Base-by-base conservation (phyloP, 345 rosid species). In the Excoecaria cochinchinensis region DNA sequence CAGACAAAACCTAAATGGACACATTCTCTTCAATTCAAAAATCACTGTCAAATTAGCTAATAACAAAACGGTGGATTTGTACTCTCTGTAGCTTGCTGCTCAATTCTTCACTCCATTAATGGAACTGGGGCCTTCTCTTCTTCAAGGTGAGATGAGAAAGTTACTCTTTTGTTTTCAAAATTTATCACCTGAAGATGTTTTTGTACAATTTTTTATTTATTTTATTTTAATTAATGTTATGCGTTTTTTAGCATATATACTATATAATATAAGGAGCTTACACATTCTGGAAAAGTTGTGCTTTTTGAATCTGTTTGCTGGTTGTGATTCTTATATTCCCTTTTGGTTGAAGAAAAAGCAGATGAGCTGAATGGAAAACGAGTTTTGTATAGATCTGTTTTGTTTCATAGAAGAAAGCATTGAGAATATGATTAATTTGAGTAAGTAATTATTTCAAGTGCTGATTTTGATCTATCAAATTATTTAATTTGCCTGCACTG, bases 1-100 rank as follows among this genome's bases (percentile, higher is more conserved):
- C 48, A 31, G 59, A 61, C 53, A 31, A 77, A 64, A 57, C 66
- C 79, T 70, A 38, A 61, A 51, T n/a, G 17, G 39, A 10, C 24
- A 4, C n/a, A 16, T 16, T 42, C 40, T 50, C 61, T 61, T 53
- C 51, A 24, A 16, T 39, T 58, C 24, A 48, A 44, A 44, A 65
- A 21, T 17, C 69, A 4, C 53, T 36, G 0, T 51, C 42, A 25
- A 14, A 60, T 39, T 42, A 50, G 60, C 51, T 15, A 9, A 50
- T 14, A 8, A 19, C 6, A 44, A 13, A 40, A 65, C 19, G 48
- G 53, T 31, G n/a, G 73, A 8, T 39, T 40, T 36, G 21, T 16
- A 36, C 39, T 57, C 56, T 65, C 12, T 38, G 5, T 25, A 10
- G 4, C 51, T 31, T 38, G 15, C 16, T 13, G 50, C 56, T 44